Conservation (phyloP, 108 stramenopile species). For the Conticribra guillardii region DNA sequence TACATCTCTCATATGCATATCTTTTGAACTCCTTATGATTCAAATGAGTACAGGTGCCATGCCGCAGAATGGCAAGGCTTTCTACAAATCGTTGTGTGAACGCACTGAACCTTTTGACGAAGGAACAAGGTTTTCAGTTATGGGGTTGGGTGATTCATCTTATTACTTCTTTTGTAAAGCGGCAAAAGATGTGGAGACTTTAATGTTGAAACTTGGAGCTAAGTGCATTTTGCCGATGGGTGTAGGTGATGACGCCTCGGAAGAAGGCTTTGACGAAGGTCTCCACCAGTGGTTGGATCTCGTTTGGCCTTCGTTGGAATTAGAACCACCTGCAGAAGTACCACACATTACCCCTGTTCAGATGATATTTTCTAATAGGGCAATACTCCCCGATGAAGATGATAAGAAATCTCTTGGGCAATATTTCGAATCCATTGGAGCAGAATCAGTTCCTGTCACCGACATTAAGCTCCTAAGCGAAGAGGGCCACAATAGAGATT, state of each 20-base stretch:
- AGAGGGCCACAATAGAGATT: constrained; percentile 64
- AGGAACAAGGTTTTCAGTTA: constrained; percentile 56
- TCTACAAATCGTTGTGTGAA: constrained; percentile 50
- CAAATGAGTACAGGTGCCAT: constrained; percentile 34
- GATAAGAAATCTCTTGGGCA: constrained; percentile 38
- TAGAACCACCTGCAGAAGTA: constrained; percentile 57
- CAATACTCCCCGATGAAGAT: constrained; percentile 40
- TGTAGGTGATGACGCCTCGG: constrained; percentile 60
- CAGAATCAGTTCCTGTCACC: constrained; percentile 36
- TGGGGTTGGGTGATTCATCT: constrained; percentile 62
- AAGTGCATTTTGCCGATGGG: constrained; percentile 47
- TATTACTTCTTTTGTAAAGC: constrained; percentile 73
- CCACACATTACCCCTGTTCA: constrained; percentile 62
- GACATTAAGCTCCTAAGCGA: constrained; percentile 46
- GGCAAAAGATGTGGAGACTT: constrained; percentile 50
- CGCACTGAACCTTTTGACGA: constrained; percentile 56
- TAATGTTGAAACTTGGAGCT: constrained; percentile 61
- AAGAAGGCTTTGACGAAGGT: constrained; percentile 62
- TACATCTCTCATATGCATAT: too few relatives aligned
- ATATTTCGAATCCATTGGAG: constrained; percentile 48
- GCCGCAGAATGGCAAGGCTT: constrained; percentile 61
- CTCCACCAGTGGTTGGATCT: constrained; percentile 58
- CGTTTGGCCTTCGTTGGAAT: constrained; percentile 59
- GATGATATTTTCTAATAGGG: constrained; percentile 54
- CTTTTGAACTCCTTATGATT: too few relatives aligned